Evolutionary conservation across 805 yeast species (phyloP), one percentile per base, ranked within the genome.

Genomic region (Pichia gijzeniarum): DNA sequence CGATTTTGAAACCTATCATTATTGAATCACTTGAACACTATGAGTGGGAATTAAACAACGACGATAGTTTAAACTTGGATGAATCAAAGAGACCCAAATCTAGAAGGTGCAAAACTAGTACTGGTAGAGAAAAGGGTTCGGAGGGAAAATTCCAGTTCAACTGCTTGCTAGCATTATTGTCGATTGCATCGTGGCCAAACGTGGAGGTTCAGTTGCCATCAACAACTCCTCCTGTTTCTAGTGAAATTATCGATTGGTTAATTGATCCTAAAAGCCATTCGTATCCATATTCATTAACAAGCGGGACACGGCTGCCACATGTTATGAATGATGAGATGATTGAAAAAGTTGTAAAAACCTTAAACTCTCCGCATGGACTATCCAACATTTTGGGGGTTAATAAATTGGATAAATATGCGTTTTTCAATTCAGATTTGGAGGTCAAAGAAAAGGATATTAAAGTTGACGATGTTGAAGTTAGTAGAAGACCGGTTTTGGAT

Each of bases 1-100:
- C 81, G 2, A 57, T 76, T 20, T 53, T 77, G 6, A 75, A 72
- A 53, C 63, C 77, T 9, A 48, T 77, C 14, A 68, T 72, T 6
- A 38, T 62, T 3, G 71, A 73, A 50, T 70, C 78, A 0, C 66
- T 74, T 17, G 75, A 72, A 37, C 77, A 76, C 58, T 43, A 63
- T 38, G 59, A 59, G 43, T 41, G 50, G 47, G 39, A 48, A 43
- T 27, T 60, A 33, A 47, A 55, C 27, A 25, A 18, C 50, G 39
- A 43, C 41, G 30, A 22, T 41, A 38, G 28, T 25, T 16, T 21
- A 2, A 40, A 31, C 8, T 32, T 17, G 4, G n/a, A 35, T 22
- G 35, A 18, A 5, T 25, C 31, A 10, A 22, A 21, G 18, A 38
- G 40, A 22, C n/a, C 14, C 25, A 38, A 38, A 22, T 14, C 16